These are phyloP conservation scores for Aspergillus campestris DNA, from an alignment of 495 filamentous ascomycete species.

Conservation along the genomic window DNA sequence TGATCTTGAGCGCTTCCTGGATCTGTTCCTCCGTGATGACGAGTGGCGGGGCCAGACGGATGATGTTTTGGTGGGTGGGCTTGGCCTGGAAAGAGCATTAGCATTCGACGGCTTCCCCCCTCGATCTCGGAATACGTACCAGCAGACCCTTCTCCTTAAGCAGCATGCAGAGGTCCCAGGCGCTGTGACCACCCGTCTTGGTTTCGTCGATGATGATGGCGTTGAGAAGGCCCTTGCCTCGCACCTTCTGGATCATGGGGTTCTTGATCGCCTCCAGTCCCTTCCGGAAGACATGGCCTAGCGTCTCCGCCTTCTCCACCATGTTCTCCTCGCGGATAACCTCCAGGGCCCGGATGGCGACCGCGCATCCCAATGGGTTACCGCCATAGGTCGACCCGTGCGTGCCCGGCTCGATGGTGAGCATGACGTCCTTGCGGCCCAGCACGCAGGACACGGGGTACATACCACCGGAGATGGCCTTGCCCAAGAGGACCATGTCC, in stretches of 20 bases:
- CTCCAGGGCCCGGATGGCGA: conserved; percentile 93
- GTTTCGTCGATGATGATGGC: conserved; percentile 94
- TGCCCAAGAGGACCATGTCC: conserved; percentile 88
- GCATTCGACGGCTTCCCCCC: conserved; percentile 2
- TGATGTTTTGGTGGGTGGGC: conserved; percentile 97
- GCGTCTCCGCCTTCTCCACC: conserved; percentile 66
- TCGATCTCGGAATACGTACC: conserved; percentile 41
- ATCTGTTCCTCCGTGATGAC: conserved; percentile 52
- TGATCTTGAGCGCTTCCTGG: conserved; percentile 39
- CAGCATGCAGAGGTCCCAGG: conserved; percentile 96
- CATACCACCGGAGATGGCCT: conserved; percentile 97
- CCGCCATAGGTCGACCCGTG: conserved; percentile 97
- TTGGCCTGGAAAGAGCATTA: conserved; percentile 62
- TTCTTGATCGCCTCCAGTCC: conserved; percentile 62
- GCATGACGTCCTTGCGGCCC: conserved; percentile 85
- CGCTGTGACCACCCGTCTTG: conserved; percentile 71
- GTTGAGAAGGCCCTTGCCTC: conserved; percentile 92
- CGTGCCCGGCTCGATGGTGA: conserved; percentile 93
- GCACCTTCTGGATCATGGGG: conserved; percentile 72
- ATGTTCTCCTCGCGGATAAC: conserved; percentile 86
- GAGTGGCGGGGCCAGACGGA: conserved; percentile 48
- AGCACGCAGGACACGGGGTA: conserved; percentile 96
- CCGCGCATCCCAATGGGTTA: conserved; percentile 93
- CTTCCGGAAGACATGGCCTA: conserved; percentile 79
- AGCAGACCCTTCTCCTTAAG: conserved; percentile 93